Percentiles rank a stretch among this genome's conserved stretches.
Evolutionary conservation across 257 asterid genomes (phyloP).

Genomic region (Solanum gracilifrons): DNA sequence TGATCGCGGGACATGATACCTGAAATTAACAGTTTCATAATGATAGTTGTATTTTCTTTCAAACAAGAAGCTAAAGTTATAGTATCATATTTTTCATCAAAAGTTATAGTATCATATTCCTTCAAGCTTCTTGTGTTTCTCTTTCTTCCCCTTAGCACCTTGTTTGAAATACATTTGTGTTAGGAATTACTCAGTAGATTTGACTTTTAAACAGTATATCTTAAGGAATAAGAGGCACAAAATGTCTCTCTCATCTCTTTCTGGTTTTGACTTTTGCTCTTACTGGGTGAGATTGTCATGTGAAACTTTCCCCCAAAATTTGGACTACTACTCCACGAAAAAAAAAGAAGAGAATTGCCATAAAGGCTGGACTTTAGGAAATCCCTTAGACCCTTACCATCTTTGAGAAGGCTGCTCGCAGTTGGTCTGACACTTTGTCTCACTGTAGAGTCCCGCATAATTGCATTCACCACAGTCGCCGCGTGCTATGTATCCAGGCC

Average conservation of each 20-base stretch:
- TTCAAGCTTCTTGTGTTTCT: neutral
- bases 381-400: slow-evolving; percentile 1
- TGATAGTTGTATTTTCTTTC: neutral
- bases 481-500: neutral
- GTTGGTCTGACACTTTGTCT: slow-evolving; percentile 2
- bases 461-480: neutral
- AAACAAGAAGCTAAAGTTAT: neutral
- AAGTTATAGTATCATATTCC: neutral
- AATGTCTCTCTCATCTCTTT: neutral
- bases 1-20: slow-evolving; percentile 17
- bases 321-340: neutral
- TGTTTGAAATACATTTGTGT: neutral
- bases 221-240: neutral
- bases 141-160: neutral
- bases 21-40: neutral
- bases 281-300: neutral
- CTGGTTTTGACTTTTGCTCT: neutral
- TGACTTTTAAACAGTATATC: neutral
- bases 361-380: neutral
- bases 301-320: neutral
- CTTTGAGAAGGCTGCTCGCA: slow-evolving; percentile 11
- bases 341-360: neutral
- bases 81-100: neutral
- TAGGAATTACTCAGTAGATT: neutral
- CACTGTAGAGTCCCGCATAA: neutral